A percentile compares a stretch with the other conserved stretches of the same genome.
phyloP scores from a whole-genome alignment of 2,329 filamentous ascomycete genomes.

The Neurospora sp. region DNA sequence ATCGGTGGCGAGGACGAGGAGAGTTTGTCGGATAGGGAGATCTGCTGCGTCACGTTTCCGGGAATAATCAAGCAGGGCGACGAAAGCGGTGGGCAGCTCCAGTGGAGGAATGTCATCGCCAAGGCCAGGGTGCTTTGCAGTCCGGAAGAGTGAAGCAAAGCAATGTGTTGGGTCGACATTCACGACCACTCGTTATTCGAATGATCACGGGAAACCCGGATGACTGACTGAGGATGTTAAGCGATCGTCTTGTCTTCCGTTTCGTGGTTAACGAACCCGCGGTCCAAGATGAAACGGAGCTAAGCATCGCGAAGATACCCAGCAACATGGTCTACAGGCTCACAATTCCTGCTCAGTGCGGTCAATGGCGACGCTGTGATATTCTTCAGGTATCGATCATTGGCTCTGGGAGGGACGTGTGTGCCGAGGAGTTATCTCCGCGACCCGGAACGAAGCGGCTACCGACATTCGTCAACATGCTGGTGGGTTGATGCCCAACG shows the following conservation, averaged over 20 bases:
- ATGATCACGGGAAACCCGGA: not conserved
- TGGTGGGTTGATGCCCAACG: not conserved
- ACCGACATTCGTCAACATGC: not conserved
- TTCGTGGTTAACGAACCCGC: not conserved
- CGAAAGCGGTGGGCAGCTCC: constrained; percentile 50
- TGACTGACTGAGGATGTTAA: not conserved
- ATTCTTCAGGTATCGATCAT: not conserved
- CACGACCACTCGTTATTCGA: not conserved
- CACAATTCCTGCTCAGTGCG: not conserved
- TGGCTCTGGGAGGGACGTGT: not conserved
- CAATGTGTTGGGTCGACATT: not conserved
- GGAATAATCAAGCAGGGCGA: constrained; percentile 56
- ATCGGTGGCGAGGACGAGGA: constrained; percentile 54
- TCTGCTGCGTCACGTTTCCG: constrained; percentile 55
- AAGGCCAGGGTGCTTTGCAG: constrained; percentile 57
- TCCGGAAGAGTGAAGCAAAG: constrained; percentile 23
- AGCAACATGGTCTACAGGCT: not conserved
- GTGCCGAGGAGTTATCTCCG: not conserved
- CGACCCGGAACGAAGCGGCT: not conserved
- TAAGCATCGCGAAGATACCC: not conserved
- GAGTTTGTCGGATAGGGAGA: constrained; percentile 38
- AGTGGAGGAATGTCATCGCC: constrained; percentile 53
- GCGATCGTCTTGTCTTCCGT: not conserved
- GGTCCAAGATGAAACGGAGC: not conserved
- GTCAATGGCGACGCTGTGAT: not conserved